These are phyloP conservation scores for Fusarium avenaceum DNA, from an alignment of 2,329 filamentous ascomycete genomes.

Conservation along the genomic window DNA sequence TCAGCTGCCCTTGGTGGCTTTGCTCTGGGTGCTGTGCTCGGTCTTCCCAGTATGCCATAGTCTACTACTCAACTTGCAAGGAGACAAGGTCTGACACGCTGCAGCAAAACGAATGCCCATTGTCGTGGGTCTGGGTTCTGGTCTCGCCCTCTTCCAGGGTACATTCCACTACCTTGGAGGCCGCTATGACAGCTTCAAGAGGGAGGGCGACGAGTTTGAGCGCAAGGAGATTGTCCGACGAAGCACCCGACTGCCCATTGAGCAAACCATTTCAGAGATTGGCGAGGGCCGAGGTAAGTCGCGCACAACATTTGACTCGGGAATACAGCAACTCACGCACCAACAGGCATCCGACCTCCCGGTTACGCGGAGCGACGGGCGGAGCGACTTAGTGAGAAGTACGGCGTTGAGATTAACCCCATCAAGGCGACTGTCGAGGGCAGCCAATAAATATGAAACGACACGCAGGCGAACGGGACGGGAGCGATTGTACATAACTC, in stretches of 20 bases:
- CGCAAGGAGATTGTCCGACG: slow-evolving; percentile 80
- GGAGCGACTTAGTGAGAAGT: slow-evolving; percentile 85
- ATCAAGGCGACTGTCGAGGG: slow-evolving; percentile 66
- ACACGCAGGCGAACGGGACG: slow-evolving; percentile 46
- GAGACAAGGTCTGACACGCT: slow-evolving; percentile 36
- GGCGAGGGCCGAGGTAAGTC: slow-evolving; percentile 87
- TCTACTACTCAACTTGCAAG: slow-evolving; percentile 14
- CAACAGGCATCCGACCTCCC: slow-evolving; percentile 79
- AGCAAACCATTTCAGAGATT: slow-evolving; percentile 84
- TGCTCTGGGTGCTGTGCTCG: slow-evolving; percentile 78
- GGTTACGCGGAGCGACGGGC: slow-evolving; percentile 88
- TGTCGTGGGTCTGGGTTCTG: slow-evolving; percentile 75
- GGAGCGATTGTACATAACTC: slow-evolving; percentile 56
- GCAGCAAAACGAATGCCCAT: slow-evolving; percentile 71
- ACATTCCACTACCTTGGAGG: slow-evolving; percentile 78
- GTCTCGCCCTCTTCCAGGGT: slow-evolving; percentile 69
- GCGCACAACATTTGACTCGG: slow-evolving; percentile 12
- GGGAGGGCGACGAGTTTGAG: slow-evolving; percentile 77
- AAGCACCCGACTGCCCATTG: slow-evolving; percentile 78
- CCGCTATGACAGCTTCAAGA: slow-evolving; percentile 65
- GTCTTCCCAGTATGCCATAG: slow-evolving; percentile 81
- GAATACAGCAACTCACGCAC: slow-evolving; percentile 32
- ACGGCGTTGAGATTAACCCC: slow-evolving; percentile 85
- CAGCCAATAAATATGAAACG: slow-evolving; percentile 53
- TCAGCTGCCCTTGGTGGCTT: slow-evolving; percentile 84